Evolutionary conservation across 805 yeast species (phyloP).

Genomic region (Kazachstania kunashirensis): DNA sequence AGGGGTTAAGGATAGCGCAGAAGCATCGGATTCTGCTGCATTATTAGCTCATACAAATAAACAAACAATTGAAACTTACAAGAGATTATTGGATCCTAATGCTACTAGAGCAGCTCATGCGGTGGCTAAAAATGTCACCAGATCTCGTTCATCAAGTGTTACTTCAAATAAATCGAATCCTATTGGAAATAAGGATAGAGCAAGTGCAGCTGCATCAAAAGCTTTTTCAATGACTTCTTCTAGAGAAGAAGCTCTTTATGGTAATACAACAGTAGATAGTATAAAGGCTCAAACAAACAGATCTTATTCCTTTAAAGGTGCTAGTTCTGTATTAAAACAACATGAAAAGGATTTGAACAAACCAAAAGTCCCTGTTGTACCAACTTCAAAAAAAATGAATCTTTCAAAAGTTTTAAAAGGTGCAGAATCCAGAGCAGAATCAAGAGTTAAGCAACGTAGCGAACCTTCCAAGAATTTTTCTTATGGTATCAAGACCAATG

Average conservation of each 20-base stretch:
- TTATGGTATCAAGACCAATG: slow-evolving; percentile 17
- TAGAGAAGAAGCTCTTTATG: not conserved
- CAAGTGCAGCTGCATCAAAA: slow-evolving; percentile 24
- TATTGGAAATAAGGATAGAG: not conserved
- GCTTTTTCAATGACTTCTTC: slow-evolving; percentile 18
- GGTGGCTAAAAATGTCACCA: slow-evolving; percentile 7
- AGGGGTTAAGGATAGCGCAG: slow-evolving; percentile 49
- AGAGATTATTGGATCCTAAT: slow-evolving; percentile 34
- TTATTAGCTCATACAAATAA: slow-evolving; percentile 56
- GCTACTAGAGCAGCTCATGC: slow-evolving; percentile 27
- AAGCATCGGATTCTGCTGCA: slow-evolving; percentile 71
- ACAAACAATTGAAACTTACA: slow-evolving; percentile 52
- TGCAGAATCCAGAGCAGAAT: slow-evolving; percentile 25
- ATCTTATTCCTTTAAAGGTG: slow-evolving; percentile 15
- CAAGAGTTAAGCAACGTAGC: slow-evolving; percentile 17
- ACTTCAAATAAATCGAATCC: slow-evolving; percentile 3
- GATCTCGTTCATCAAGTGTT: slow-evolving; percentile 2
- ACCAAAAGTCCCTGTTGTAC: not conserved
- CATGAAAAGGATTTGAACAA: not conserved
- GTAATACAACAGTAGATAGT: not conserved
- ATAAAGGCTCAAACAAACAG: not conserved
- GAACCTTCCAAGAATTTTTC: slow-evolving; percentile 14
- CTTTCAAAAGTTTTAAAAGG: slow-evolving; percentile 23
- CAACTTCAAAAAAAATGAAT: slow-evolving; percentile 7
- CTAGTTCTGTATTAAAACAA: slow-evolving; percentile 8